Evolutionary conservation across 2,329 filamentous ascomycete species (phyloP).

Genomic region (Aspergillus chevalieri): DNA sequence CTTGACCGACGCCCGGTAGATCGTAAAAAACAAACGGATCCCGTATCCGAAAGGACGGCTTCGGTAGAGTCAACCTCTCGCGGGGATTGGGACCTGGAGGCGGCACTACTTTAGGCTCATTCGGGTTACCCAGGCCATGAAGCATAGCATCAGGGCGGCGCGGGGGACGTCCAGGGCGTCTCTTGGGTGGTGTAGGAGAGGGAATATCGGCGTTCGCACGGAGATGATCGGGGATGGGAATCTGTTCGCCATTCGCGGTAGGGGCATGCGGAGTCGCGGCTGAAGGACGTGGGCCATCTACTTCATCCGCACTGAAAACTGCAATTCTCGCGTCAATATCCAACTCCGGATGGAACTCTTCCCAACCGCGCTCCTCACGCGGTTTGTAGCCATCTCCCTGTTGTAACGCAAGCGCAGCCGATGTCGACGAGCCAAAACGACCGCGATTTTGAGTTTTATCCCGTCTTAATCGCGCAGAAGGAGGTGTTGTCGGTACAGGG

Average conservation of each 20-base stretch:
- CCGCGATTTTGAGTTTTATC: conserved; percentile 48
- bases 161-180: conserved; percentile 60
- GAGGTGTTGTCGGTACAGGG: conserved; percentile 30
- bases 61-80: conserved; percentile 44
- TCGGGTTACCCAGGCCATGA: conserved; percentile 53
- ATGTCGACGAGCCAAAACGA: conserved; percentile 74
- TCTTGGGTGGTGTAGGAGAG: conserved; percentile 44
- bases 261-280: conserved; percentile 35
- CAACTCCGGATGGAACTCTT: conserved; percentile 93
- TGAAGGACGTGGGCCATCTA: conserved; percentile 65
- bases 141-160: conserved; percentile 57
- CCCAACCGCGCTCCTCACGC: conserved; percentile 91
- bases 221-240: conserved; percentile 38
- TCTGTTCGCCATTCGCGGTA: conserved; percentile 22
- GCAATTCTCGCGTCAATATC: conserved; percentile 78
- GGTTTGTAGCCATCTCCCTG: conserved; percentile 97
- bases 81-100: conserved; percentile 46
- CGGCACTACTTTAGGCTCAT: conserved; percentile 47
- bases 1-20: conserved; percentile 75
- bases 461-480: conserved; percentile 35
- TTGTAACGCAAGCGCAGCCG: conserved; percentile 79
- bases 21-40: conserved; percentile 54
- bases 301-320: conserved; percentile 73
- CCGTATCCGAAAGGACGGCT: conserved; percentile 42
- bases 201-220: conserved; percentile 32